phyloP scores from a whole-genome alignment of 176 grass and related monocot genomes.

The Eragrostis nindensis region DNA sequence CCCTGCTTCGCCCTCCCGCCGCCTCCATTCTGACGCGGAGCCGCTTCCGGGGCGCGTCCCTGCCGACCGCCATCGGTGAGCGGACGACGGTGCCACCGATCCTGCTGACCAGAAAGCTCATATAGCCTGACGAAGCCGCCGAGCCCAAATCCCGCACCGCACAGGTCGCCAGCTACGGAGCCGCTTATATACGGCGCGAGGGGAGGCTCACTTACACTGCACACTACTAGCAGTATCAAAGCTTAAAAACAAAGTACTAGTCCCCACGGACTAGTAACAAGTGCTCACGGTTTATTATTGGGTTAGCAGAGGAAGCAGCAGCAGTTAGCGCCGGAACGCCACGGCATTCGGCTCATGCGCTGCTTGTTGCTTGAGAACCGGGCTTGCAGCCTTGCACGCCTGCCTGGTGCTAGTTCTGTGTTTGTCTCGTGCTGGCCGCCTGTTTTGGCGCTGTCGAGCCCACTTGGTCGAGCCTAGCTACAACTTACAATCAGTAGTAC shows the following conservation, averaged over 20 bases:
- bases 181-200: background rate
- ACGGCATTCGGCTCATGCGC: background rate
- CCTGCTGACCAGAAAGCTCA: conserved; percentile 34
- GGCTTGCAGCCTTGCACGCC: conserved; percentile 28
- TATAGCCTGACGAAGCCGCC: conserved; percentile 33
- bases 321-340: background rate
- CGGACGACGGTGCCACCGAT: conserved; percentile 37
- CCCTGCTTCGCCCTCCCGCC: background rate
- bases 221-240: background rate
- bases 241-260: background rate
- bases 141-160: background rate
- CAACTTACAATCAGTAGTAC: background rate
- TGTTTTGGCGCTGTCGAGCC: conserved; percentile 6
- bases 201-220: background rate
- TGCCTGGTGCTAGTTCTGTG: background rate
- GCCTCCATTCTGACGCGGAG: conserved; percentile 22
- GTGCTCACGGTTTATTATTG: background rate
- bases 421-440: conserved; percentile 2
- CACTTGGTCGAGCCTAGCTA: no score
- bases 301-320: background rate
- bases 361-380: background rate
- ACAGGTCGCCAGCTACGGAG: background rate
- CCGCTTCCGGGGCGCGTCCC: conserved; percentile 7
- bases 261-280: no score
- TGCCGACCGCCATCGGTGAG: conserved; percentile 37